phyloP scores from a whole-genome alignment of 2,329 filamentous ascomycete species.

The Apiospora sp. region DNA sequence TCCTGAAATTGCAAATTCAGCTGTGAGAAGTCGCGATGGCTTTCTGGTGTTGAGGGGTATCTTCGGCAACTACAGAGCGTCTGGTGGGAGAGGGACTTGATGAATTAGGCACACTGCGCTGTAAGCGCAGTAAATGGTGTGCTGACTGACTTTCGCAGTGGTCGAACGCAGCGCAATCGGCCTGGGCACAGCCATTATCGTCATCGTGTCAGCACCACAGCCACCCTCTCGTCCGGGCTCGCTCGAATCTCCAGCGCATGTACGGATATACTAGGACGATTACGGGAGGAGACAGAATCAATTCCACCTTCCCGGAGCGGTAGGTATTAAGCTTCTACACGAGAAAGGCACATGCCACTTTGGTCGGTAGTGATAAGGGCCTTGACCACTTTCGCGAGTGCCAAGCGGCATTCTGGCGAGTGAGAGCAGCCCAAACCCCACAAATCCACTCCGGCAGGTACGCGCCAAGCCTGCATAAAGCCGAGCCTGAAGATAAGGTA shows the following conservation, averaged over 20 bases:
- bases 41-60: constrained; percentile 7
- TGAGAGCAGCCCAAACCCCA: not conserved
- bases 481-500: constrained; percentile 5
- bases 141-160: not conserved
- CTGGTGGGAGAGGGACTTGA: not conserved
- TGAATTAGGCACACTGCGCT: not conserved
- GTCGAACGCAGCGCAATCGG: not conserved
- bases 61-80: not conserved
- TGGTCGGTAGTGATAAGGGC: constrained; percentile 16
- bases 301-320: constrained; percentile 11
- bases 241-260: not conserved
- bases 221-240: not conserved
- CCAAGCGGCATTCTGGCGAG: not conserved
- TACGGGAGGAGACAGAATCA: not conserved
- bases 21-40: not conserved
- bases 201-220: not conserved
- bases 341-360: constrained; percentile 10
- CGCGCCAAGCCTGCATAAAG: constrained; percentile 17
- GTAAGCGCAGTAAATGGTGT: not conserved
- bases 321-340: constrained; percentile 7
- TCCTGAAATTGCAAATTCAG: not conserved
- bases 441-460: not conserved
- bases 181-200: not conserved
- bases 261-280: not conserved
- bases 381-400: not conserved